phyloP scores from a whole-genome alignment of 225 moss, liverwort and hornwort genomes.

The Asterella californica region DNA sequence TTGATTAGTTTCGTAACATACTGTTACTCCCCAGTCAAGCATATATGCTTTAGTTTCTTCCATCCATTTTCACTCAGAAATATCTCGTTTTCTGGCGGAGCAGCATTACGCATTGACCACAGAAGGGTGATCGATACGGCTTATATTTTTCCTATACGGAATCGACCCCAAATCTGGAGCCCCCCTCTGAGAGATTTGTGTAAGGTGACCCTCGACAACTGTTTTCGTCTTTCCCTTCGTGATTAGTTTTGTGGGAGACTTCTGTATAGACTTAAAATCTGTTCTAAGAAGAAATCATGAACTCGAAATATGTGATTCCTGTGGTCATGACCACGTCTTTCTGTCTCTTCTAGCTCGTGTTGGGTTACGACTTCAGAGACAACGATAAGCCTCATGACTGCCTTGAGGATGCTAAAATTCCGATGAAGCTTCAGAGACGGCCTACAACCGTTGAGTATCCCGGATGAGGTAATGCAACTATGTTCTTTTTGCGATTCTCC shows the following conservation, averaged over 20 bases:
- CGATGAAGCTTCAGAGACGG: slow-evolving; percentile 58
- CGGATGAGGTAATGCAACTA: slow-evolving; percentile 32
- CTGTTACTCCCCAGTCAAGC: not conserved
- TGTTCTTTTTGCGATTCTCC: not conserved
- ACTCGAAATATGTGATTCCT: not conserved
- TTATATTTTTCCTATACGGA: slow-evolving; percentile 45
- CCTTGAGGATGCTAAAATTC: slow-evolving; percentile 55
- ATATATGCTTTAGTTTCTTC: not conserved
- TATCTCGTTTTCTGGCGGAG: not conserved
- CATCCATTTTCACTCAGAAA: not conserved
- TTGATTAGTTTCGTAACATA: not conserved
- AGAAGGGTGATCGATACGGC: slow-evolving; percentile 60
- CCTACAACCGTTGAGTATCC: slow-evolving; percentile 34
- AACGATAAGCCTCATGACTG: slow-evolving; percentile 57
- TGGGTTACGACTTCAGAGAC: slow-evolving; percentile 65
- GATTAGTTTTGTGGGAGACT: not conserved
- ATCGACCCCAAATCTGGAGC: slow-evolving; percentile 35
- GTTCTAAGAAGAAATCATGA: not conserved
- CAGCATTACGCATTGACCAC: slow-evolving; percentile 61
- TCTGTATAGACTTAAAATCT: not conserved
- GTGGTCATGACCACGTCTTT: not conserved
- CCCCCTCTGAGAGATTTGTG: slow-evolving; percentile 49
- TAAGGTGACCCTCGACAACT: slow-evolving; percentile 32
- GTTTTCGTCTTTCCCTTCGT: not conserved
- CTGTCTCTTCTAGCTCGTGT: slow-evolving; percentile 35